Percentiles rank a stretch among this genome's conserved stretches.
Evolutionary conservation across 768 basidiomycete genomes (phyloP).

Genomic region (Hygrophoropsis aurantiaca): DNA sequence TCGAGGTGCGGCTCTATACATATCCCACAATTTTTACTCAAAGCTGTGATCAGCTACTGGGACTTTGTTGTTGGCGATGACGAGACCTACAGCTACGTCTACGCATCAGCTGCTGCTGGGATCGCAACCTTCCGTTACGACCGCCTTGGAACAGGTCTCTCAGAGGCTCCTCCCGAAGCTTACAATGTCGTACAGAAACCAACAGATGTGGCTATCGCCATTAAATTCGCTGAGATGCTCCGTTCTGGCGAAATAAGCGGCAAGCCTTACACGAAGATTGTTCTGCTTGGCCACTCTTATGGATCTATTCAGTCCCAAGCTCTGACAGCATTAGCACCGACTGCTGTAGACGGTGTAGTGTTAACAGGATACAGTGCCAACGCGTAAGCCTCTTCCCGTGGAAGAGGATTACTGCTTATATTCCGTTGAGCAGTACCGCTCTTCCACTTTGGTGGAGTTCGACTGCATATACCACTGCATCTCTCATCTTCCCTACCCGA

Average conservation of each 20-base stretch:
- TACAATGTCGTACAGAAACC: constrained; percentile 11
- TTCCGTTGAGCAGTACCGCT: too few relatives aligned
- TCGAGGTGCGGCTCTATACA: constrained; percentile 4
- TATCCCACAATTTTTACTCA: not conserved
- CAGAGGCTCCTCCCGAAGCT: constrained; percentile 10
- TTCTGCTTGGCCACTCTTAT: constrained; percentile 32
- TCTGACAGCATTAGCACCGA: constrained; percentile 3
- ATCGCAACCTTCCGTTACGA: constrained; percentile 17
- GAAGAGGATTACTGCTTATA: not conserved
- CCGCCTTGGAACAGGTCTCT: constrained; percentile 15
- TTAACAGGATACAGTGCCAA: constrained; percentile 6
- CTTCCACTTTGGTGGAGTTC: not conserved
- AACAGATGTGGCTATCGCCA: constrained; percentile 12
- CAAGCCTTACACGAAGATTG: constrained; percentile 30
- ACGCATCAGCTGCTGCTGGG: constrained; percentile 10
- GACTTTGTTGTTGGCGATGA: constrained; percentile 7
- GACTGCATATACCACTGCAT: constrained; percentile 8
- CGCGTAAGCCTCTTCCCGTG: constrained; percentile 1
- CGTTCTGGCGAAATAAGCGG: constrained; percentile 4
- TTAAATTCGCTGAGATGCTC: constrained; percentile 7
- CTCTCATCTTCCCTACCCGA: constrained; percentile 7
- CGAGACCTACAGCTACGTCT: constrained; percentile 12
- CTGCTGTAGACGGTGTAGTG: constrained; percentile 7
- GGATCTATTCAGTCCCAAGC: constrained; percentile 10
- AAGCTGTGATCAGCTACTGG: constrained; percentile 5